Conservation (phyloP, 1,139 yeast species). For the Candida tropicalis region DNA sequence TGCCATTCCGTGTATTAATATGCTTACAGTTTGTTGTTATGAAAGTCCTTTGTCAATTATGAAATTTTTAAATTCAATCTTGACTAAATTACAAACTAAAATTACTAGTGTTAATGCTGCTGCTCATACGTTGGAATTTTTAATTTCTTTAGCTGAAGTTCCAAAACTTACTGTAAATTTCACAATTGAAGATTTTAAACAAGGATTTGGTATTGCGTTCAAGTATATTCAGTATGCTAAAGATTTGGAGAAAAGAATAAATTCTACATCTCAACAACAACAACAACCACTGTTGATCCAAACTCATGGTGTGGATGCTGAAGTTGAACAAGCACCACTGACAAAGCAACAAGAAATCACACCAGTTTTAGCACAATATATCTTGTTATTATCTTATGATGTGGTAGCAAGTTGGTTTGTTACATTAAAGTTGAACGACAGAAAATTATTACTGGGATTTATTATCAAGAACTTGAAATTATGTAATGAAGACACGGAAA, state of each 20-base stretch:
- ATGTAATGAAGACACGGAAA: slow-evolving; percentile 33
- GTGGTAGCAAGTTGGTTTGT: slow-evolving; percentile 77
- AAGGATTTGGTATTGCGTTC: slow-evolving; percentile 84
- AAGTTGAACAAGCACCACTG: slow-evolving; percentile 49
- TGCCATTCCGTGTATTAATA: slow-evolving; percentile 77
- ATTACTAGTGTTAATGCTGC: slow-evolving; percentile 71
- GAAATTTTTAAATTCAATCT: slow-evolving; percentile 63
- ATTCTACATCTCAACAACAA: slow-evolving; percentile 3
- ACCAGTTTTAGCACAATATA: slow-evolving; percentile 59
- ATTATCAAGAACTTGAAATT: slow-evolving; percentile 59
- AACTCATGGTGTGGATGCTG: slow-evolving; percentile 47
- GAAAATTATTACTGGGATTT: slow-evolving; percentile 63
- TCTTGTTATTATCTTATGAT: slow-evolving; percentile 63
- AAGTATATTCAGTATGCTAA: slow-evolving; percentile 74
- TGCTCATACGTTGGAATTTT: slow-evolving; percentile 76
- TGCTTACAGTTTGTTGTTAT: slow-evolving; percentile 75
- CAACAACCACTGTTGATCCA: slow-evolving; percentile 18
- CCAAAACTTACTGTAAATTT: slow-evolving; percentile 73
- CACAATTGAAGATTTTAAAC: slow-evolving; percentile 73
- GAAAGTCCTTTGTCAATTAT: slow-evolving; percentile 77
- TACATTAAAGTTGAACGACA: slow-evolving; percentile 58
- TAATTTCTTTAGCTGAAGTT: slow-evolving; percentile 64
- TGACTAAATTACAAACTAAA: slow-evolving; percentile 71
- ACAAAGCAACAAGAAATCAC: slow-evolving; percentile 46
- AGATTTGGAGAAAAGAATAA: slow-evolving; percentile 41